A percentile compares a stretch with the other conserved stretches of the same genome.
Evolutionary conservation across 208 protist genomes (phyloP).

Genomic region (Angomonas deanei): DNA sequence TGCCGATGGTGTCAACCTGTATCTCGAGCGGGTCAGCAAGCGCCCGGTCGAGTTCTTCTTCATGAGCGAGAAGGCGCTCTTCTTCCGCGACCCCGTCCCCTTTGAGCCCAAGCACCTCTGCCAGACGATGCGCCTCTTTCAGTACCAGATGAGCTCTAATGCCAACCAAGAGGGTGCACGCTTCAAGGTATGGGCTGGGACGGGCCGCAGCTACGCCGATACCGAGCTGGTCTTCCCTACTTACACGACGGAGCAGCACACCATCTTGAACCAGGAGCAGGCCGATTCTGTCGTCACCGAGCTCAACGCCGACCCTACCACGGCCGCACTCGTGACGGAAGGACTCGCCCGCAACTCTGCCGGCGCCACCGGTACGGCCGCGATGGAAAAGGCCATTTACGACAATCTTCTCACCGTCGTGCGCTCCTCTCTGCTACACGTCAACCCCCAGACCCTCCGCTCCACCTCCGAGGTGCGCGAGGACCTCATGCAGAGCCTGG

Average conservation of each 20-base stretch:
- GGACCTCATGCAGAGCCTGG: slow-evolving; percentile 2
- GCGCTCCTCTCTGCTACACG: slow-evolving; percentile 11
- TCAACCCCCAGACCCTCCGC: too few species aligned
- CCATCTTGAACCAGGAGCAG: slow-evolving; percentile 31
- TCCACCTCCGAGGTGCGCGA: background rate
- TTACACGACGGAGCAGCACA: slow-evolving; percentile 24
- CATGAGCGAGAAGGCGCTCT: slow-evolving; percentile 25
- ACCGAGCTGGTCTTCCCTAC: slow-evolving; percentile 37
- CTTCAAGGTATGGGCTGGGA: slow-evolving; percentile 33
- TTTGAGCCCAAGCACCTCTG: slow-evolving; percentile 41
- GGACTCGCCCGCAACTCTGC: background rate
- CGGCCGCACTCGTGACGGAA: background rate
- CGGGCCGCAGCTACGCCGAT: slow-evolving; percentile 36
- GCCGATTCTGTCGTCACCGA: slow-evolving; percentile 8
- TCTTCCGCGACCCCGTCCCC: slow-evolving; percentile 35
- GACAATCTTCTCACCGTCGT: slow-evolving; percentile 22
- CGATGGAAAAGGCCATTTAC: slow-evolving; percentile 22
- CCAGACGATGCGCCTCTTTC: slow-evolving; percentile 33
- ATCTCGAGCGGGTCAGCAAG: slow-evolving; percentile 31
- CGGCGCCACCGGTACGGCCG: background rate
- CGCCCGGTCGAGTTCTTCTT: slow-evolving; percentile 64
- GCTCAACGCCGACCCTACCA: slow-evolving; percentile 1
- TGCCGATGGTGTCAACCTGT: slow-evolving; percentile 50
- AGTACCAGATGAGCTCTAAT: slow-evolving; percentile 54
- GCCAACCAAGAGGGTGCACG: slow-evolving; percentile 26